phyloP scores from a whole-genome alignment of 306 rosid genomes.

The Trichosanthes cucumerina region DNA sequence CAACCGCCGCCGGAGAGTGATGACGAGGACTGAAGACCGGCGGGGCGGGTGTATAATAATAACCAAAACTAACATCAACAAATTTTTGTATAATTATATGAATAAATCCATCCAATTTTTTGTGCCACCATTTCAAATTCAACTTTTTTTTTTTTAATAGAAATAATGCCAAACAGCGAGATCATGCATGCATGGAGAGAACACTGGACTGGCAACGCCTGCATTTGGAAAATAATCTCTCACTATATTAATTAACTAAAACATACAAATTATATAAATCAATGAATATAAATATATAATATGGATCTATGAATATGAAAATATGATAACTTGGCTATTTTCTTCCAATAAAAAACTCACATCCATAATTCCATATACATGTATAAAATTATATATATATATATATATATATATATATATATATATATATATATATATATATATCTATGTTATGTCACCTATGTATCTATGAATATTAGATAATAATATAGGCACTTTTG shows the following conservation, averaged over 20 bases:
- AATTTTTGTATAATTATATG: background rate
- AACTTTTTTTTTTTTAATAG: background rate
- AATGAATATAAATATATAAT: background rate
- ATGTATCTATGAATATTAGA: too few species aligned
- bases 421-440: too few species aligned
- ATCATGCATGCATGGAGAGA: conserved; percentile 2
- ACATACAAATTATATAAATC: background rate
- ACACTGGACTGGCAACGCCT: background rate
- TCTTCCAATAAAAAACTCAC: too few species aligned
- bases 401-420: too few species aligned
- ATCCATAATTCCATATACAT: too few species aligned
- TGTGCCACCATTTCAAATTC: background rate
- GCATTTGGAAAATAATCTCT: background rate
- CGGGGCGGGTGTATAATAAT: background rate
- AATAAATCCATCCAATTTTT: background rate
- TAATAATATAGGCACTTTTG: too few species aligned
- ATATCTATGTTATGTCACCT: too few species aligned
- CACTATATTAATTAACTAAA: background rate
- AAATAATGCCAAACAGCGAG: background rate
- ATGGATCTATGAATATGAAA: background rate
- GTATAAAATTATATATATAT: too few species aligned
- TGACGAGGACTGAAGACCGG: background rate
- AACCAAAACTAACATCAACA: background rate
- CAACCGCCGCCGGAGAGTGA: background rate
- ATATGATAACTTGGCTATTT: too few species aligned